Evolutionary conservation across 2,329 filamentous ascomycete species (phyloP), one percentile per base, ranked within the genome.

Genomic region (Pseudogymnoascus sp.): DNA sequence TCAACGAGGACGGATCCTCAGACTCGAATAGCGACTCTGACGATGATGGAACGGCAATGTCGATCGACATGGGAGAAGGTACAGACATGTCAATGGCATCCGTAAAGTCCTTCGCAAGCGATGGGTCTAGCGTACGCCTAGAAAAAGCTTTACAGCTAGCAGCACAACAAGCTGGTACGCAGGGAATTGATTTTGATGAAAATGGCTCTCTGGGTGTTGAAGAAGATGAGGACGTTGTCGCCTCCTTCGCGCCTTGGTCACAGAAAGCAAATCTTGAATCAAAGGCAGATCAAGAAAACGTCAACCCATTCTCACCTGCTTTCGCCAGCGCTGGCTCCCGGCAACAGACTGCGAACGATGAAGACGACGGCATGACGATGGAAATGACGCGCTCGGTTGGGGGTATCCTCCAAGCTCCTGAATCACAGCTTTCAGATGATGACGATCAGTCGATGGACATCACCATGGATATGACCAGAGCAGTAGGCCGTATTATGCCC

Each of bases 381-480:
- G 80, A 81, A 64, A 78, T 81, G 64, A 78, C 76, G 10, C 75
- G 77, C 19, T 77, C 79, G 65, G 78, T 70, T 19, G 68, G 68
- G 9, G 67, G 68, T 3, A 37, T 70, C 17, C 40, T 53, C 15
- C 38, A 44, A 31, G 60, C 60, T 21, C 60, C 60, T 11, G 23
- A 33, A 42, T 31, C 60, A 11, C 35, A 62, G 21, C 35, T 21
- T 23, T 44, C 35, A 15, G 23, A 44, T 38, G 74, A 74, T 64
- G 76, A 79, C 61, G 71, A 79, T 23, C 33, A 38, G 33, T 72
- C 77, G 7, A 63, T 60, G 4, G 79, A 82, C 40, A 87, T 96
- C 86, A 95, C 91, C 21, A 97, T 97, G 93, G 93, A 97, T 69
- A 90, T 97, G 7, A 97, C 93, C 1, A 86, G 85, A 62, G 90